Base-by-base conservation (phyloP, 2,329 filamentous ascomycete species). In the Botryosphaeria dothidea region DNA sequence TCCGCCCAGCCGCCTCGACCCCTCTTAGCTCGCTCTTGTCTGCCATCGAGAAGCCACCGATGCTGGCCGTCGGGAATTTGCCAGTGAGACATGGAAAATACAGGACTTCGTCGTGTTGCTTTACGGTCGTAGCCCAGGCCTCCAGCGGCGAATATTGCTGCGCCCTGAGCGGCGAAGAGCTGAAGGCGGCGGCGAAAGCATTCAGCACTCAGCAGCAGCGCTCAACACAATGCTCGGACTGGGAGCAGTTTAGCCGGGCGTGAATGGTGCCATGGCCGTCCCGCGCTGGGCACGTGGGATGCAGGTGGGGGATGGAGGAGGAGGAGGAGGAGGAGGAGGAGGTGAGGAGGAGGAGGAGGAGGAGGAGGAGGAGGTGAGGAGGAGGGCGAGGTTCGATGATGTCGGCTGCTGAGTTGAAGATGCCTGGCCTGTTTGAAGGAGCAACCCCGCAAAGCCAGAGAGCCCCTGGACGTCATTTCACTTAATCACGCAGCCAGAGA, bases 1-100 rank as follows among this genome's bases (percentile, higher is more conserved):
- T 60, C 15, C 9, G 56, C 56, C 56, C 56, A 60, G 56, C 38
- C 56, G 25, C 19, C 41, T 60, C 56, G 34, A 45, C 54, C 52
- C 17, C 36, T 58, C 54, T 34, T 58, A 45, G 54, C 41, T 45
- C 2, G 13, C 27, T 58, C 38, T 45, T 25, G 27, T 34, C 27
- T 31, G 49, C 17, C 49, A n/a, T n/a, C 17, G 29, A 13, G 31
- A 52, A 52, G 49, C 29, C 29, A 52, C n/a, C 27, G 49, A 49
- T 19, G 27, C 13, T 25, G 13, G 25, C 7, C n/a, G n/a, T 2
- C 27, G 27, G n/a, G 27, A 7, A 51, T 4, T 19, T 4, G 8
- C 15, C 48, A 29, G 17, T 31, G 27, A 17, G 45, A 8, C 27
- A 51, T 51, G 48, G 48, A 17, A 29, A 45, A 41, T 25, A 43